Evolutionary conservation across 2,329 filamentous ascomycete species (phyloP), one percentile per base, ranked within the genome.

Genomic region (Apiospora arundinis): DNA sequence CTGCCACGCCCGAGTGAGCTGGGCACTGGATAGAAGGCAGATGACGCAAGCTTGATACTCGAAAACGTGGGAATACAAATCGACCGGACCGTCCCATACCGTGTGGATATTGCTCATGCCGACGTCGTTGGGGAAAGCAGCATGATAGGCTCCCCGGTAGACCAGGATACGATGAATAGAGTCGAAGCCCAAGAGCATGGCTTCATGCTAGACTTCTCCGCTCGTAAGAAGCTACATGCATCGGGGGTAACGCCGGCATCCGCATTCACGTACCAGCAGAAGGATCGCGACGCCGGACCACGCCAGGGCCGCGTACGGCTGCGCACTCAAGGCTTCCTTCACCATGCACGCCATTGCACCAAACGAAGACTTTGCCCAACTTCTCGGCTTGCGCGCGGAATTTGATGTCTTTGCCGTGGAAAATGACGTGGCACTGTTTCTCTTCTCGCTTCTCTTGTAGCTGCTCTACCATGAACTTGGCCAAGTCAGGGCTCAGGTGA

Each of bases 31-130:
- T 18, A 77, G 21, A 23, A 44, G 68, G 32, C 68, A 69, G n/a
- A 69, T 69, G 56, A 72, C 70, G 32, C 32, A 63, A 18, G 74
- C 74, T 46, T 76, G 74, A 69, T 72, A 78, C 74, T 70, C 76
- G 25, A 78, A 69, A 23, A 77, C 73, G 25, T 73, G 66, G 8
- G 74, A 75, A 68, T 77, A 78, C 42, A 78, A 74, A n/a, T 72
- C 68, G 16, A 44, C 76, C 77, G 1, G 76, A 74, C 77, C 77
- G 78, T 40, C 75, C 77, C 60, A 79, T 52, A 25, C 75, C 21
- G 46, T 6, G 46, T 21, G 2, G 21, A 2, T 23, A 6, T 21
- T 7, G 46, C 46, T 23, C 46, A 23, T 6, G 46, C 46, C 21
- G 9, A 48, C 46, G 2, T 23, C 46, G 1, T 48, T 6, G 21